Conservation (phyloP, 768 basidiomycete species). For the Amanita pallidorosea region DNA sequence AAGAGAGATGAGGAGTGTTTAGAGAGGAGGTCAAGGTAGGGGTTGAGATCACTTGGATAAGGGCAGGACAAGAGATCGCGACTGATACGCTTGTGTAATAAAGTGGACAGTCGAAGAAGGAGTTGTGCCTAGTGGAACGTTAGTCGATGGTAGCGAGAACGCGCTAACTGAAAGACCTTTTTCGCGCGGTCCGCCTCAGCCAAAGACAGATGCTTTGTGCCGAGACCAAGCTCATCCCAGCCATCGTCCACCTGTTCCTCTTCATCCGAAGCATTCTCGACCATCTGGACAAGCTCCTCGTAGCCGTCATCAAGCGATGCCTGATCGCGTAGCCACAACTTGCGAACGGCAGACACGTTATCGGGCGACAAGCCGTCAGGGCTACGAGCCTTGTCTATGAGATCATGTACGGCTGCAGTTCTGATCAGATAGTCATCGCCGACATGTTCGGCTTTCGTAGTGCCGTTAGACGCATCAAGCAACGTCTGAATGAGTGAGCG, state of each 20-base stretch:
- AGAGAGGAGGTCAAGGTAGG: conserved; percentile 40
- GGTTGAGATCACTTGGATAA: conserved; percentile 11
- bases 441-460: conserved; percentile 11
- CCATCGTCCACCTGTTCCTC: conserved; percentile 36
- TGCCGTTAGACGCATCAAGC: conserved; percentile 15
- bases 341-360: conserved; percentile 48
- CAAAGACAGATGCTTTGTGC: conserved; percentile 29
- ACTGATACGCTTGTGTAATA: conserved; percentile 53
- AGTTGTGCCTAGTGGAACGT: conserved; percentile 36
- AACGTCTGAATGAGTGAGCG: conserved; percentile 33
- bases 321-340: conserved; percentile 38
- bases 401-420: conserved; percentile 51
- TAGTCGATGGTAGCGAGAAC: conserved; percentile 1
- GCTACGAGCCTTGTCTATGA: conserved; percentile 40
- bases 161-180: conserved; percentile 28
- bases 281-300: conserved; percentile 46
- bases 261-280: conserved; percentile 24
- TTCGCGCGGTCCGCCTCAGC: conserved; percentile 47
- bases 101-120: conserved; percentile 44
- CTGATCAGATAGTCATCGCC: conserved; percentile 43
- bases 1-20: conserved; percentile 40
- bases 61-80: conserved; percentile 34
- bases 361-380: conserved; percentile 38
- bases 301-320: conserved; percentile 52
- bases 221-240: conserved; percentile 55